A percentile compares a stretch with the other conserved stretches of the same genome.
Evolutionary conservation across 495 filamentous ascomycete genomes (phyloP).

Genomic region (Tuber magnatum): DNA sequence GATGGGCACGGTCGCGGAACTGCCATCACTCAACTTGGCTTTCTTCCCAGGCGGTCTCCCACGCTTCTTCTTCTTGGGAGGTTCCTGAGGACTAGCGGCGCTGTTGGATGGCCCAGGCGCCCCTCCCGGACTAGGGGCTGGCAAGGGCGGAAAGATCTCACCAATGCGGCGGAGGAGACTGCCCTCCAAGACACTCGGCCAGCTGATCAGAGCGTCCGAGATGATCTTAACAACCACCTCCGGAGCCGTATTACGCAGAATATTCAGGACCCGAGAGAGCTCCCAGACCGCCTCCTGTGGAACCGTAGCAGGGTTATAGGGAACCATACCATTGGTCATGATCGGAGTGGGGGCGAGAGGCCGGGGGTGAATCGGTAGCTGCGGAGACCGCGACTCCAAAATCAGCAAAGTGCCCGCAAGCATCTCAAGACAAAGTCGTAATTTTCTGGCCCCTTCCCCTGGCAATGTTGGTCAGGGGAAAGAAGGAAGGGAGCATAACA

Average conservation of each 20-base stretch:
- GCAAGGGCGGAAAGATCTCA: constrained; percentile 33
- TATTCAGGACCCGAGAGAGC: constrained; percentile 32
- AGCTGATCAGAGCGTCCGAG: constrained; percentile 33
- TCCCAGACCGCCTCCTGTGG: constrained; percentile 38
- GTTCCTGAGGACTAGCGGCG: constrained; percentile 15
- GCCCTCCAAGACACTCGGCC: constrained; percentile 33
- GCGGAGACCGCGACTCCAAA: constrained; percentile 7
- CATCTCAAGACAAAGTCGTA: neutral
- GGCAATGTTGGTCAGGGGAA: neutral
- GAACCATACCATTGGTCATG: neutral
- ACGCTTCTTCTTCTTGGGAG: constrained; percentile 25
- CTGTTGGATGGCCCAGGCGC: constrained; percentile 12
- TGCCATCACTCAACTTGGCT: constrained; percentile 31
- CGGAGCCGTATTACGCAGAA: constrained; percentile 30
- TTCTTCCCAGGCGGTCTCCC: constrained; percentile 31
- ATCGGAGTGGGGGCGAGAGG: constrained; percentile 28
- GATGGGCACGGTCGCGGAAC: constrained; percentile 26
- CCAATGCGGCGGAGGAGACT: constrained; percentile 36
- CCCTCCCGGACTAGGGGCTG: constrained; percentile 10
- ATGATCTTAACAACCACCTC: constrained; percentile 26
- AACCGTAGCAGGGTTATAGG: constrained; percentile 33
- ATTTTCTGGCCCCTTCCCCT: neutral
- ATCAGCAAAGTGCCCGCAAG: constrained; percentile 8
- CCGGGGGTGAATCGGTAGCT: constrained; percentile 16
- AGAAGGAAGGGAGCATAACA: neutral